phyloP scores from a whole-genome alignment of 495 filamentous ascomycete genomes.

The Penicillium argentinense region DNA sequence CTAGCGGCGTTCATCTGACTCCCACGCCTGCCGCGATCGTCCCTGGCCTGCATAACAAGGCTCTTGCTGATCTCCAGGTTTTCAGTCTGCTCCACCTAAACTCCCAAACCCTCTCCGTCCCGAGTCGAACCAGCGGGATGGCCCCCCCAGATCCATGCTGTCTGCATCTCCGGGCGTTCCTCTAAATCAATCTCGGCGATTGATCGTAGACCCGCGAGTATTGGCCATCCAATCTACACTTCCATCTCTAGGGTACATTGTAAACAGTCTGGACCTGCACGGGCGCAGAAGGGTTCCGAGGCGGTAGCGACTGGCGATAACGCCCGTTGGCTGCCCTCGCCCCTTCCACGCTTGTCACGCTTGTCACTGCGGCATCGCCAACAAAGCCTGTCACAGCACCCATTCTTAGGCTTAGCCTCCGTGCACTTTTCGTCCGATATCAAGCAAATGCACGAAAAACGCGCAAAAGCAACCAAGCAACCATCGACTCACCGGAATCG shows the following conservation, averaged over 20 bases:
- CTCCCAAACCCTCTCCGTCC: conserved; percentile 8
- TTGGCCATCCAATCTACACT: too few species aligned
- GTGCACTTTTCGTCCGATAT: conserved; percentile 21
- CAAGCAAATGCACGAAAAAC: not conserved
- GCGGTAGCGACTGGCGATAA: conserved; percentile 18
- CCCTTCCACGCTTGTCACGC: too few species aligned
- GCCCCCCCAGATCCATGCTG: too few species aligned
- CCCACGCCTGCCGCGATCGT: conserved; percentile 12
- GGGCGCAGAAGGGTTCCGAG: conserved; percentile 21
- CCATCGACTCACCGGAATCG: conserved; percentile 7
- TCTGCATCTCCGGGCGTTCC: not conserved
- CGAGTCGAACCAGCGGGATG: too few species aligned
- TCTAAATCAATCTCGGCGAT: not conserved
- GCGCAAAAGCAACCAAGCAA: too few species aligned
- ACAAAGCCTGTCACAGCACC: conserved; percentile 1
- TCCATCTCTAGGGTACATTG: too few species aligned
- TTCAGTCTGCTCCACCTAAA: not conserved
- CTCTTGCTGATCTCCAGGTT: conserved; percentile 18
- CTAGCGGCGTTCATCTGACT: conserved; percentile 11
- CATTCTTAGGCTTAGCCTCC: too few species aligned
- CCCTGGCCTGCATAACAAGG: conserved; percentile 10
- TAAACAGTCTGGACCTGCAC: too few species aligned
- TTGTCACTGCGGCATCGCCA: too few species aligned
- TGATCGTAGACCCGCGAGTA: too few species aligned
- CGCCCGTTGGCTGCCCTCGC: conserved; percentile 21